Conservation (phyloP, 2,329 filamentous ascomycete genomes). For the Ophiostoma australiae region DNA sequence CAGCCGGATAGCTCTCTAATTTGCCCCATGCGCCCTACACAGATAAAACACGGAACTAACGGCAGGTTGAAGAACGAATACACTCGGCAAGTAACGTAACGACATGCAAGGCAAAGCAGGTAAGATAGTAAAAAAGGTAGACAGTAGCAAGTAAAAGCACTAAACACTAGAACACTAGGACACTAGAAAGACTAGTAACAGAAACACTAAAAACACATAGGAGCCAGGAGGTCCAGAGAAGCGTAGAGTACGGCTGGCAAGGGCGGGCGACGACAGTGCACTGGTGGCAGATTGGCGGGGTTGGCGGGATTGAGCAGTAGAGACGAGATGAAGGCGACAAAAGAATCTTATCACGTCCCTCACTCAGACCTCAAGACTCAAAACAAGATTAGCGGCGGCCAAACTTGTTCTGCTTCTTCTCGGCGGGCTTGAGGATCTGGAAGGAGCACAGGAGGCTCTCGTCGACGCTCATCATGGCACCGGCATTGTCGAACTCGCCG, state of each 20-base stretch:
- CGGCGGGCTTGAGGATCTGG: conserved; percentile 99
- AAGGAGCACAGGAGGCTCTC: conserved; percentile 98
- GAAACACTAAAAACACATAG: conserved; percentile 13
- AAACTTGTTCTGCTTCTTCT: conserved; percentile 99
- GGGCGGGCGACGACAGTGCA: not conserved
- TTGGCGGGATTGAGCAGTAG: not conserved
- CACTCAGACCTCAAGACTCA: not conserved
- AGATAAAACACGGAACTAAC: not conserved
- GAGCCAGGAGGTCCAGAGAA: not conserved
- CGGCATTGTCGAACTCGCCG: conserved; percentile 98
- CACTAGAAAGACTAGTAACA: too few species aligned
- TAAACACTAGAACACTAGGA: not conserved
- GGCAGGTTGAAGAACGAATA: conserved; percentile 3
- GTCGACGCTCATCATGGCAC: conserved; percentile 99
- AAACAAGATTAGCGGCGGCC: conserved; percentile 68
- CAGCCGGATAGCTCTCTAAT: too few species aligned
- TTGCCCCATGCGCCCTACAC: conserved; percentile 3
- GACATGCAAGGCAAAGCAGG: conserved; percentile 4
- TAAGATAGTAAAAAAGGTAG: not conserved
- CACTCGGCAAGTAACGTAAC: not conserved
- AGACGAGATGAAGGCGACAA: not conserved
- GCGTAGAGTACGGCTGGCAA: not conserved
- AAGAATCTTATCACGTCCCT: not conserved
- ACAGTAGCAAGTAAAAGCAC: not conserved
- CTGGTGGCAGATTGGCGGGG: not conserved